These are phyloP conservation scores for Leptodermis oblonga DNA, from an alignment of 257 asterid genomes.

Conservation along the genomic window DNA sequence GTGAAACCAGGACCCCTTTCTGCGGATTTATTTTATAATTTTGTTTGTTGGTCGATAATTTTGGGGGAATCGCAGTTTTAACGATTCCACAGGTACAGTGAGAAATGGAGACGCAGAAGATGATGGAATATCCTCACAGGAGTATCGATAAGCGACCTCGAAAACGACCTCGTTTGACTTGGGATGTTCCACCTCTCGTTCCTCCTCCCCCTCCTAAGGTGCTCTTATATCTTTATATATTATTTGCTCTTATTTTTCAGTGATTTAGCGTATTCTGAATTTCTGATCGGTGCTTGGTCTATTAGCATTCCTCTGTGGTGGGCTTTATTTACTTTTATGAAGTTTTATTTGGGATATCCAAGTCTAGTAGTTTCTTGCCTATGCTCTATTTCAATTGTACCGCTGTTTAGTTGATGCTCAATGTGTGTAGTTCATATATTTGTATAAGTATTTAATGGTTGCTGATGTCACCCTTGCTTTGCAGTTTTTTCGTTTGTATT, in stretches of 20 bases:
- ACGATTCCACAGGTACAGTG: neutral
- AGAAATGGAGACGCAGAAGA: conserved; percentile 66
- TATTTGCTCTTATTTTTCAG: neutral
- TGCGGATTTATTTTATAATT: neutral
- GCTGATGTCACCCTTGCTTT: too few relatives aligned
- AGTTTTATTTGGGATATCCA: neutral
- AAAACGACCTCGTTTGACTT: conserved; percentile 72
- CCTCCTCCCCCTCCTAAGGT: conserved; percentile 33
- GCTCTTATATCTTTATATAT: neutral
- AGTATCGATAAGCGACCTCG: conserved; percentile 68
- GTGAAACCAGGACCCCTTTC: neutral
- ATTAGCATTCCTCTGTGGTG: neutral
- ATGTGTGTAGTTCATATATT: neutral
- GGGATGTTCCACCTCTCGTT: conserved; percentile 54
- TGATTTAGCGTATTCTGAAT: too few relatives aligned
- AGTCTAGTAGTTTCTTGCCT: neutral
- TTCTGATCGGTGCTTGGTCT: neutral
- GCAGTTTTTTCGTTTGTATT: neutral
- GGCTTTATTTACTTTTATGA: neutral
- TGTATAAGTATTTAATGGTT: too few relatives aligned
- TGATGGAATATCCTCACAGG: conserved; percentile 51
- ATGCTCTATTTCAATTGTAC: neutral
- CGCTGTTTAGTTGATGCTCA: neutral
- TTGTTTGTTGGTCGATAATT: neutral
- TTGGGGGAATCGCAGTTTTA: neutral